Conservation (phyloP, 2,329 filamentous ascomycete species). For the Colletotrichum spaethianum region DNA sequence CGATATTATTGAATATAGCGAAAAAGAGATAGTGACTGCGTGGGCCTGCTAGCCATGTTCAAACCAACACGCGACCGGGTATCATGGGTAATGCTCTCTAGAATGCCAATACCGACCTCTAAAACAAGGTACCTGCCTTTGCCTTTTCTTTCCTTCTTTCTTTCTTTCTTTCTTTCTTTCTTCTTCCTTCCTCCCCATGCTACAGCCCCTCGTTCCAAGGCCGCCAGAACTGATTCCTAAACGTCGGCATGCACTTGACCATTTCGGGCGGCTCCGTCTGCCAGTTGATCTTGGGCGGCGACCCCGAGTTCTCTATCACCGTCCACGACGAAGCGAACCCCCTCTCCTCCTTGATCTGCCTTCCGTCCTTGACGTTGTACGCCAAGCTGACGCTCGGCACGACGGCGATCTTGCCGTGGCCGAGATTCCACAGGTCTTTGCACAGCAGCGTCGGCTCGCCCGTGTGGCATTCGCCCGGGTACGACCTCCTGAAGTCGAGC, state of each 20-base stretch:
- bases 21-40: neutral
- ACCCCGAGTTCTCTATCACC: constrained; percentile 41
- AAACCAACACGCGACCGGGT: constrained; percentile 8
- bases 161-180: neutral
- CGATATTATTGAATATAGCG: neutral
- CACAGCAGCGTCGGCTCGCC: constrained; percentile 70
- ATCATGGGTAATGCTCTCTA: constrained; percentile 18
- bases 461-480: constrained; percentile 62
- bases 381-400: constrained; percentile 70
- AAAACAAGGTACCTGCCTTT: constrained; percentile 5
- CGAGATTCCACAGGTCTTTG: constrained; percentile 69
- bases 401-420: constrained; percentile 67
- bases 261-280: constrained; percentile 57
- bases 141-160: neutral
- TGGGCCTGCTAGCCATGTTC: neutral
- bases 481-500: constrained; percentile 58
- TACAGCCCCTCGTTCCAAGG: constrained; percentile 55
- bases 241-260: constrained; percentile 64
- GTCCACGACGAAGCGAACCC: constrained; percentile 57
- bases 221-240: constrained; percentile 58
- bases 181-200: neutral
- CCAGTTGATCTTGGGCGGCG: constrained; percentile 58
- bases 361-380: constrained; percentile 63
- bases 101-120: neutral
- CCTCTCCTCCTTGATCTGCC: constrained; percentile 63